Base-by-base conservation (phyloP, 257 asterid genomes). In the Mentha longifolia region DNA sequence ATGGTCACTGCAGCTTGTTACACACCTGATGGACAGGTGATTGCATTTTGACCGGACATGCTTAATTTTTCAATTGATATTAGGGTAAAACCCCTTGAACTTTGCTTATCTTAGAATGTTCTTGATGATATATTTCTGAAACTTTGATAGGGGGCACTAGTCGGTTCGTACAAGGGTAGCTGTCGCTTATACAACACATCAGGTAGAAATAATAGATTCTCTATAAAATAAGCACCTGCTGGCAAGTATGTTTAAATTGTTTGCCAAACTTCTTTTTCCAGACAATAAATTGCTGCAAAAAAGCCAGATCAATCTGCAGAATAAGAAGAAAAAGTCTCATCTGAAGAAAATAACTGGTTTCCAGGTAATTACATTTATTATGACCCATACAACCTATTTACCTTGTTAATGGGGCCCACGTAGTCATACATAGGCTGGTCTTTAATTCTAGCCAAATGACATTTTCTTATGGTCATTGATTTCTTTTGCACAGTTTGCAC, bases 1-100 rank as follows among this genome's bases (percentile, higher is more conserved):
- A 95, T 95, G 99, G 98, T 95, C 76, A 95, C 99, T 73, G 97
- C 98, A 33, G 99, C 97, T 76, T 89, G 97, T 85, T 95, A 95
- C 80, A 95, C 97, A 35, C 99, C 97, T 1, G 97, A 95, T 86
- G 99, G 99, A 70, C 98, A 90, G 98, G 99, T 95, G 65, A 71
- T 39, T 64, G 28, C 72, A 66, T 78, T 17, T 55, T 49, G 54
- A 56, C 67, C 20, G 25, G 45, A 71, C 64, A 61, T 30, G 50
- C 47, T 73, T 65, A 52, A 45, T 63, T 76, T 77, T 56, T 74
- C 51, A 68, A 58, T 57, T 71, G 65, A 64, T 60, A 61, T 45
- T 61, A 22, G 43, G 33, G 72, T 42, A 35, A 65, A 16, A 30
- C 20, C 41, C 31, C 33, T 67, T 51, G 59, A 30, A 61, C 14